Percentiles rank a stretch among this genome's conserved stretches.
Evolutionary conservation across 352 stramenopile species (phyloP).

Genomic region (Pilasporangium apinafurcum): DNA sequence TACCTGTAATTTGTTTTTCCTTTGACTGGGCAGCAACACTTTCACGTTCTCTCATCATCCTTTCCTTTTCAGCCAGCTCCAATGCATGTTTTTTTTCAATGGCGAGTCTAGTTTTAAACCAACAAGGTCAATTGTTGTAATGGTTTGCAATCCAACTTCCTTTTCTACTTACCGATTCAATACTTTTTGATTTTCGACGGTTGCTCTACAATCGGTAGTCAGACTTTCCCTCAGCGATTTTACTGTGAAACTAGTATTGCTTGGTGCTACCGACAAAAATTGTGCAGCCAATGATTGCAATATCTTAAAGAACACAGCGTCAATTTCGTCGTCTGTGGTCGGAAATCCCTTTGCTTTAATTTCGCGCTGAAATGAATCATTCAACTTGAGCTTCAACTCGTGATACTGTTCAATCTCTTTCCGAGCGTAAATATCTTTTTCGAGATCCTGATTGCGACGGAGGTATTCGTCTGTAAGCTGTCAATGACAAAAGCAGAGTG

Average conservation of each 20-base stretch:
- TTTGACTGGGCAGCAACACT: slow-evolving; percentile 34
- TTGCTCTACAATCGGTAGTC: slow-evolving; percentile 42
- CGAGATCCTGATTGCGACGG: slow-evolving; percentile 53
- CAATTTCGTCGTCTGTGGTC: slow-evolving; percentile 57
- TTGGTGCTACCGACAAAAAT: slow-evolving; percentile 44
- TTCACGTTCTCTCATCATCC: slow-evolving; percentile 52
- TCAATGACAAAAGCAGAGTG: slow-evolving; percentile 2
- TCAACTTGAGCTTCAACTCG: slow-evolving; percentile 41
- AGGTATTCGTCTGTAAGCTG: slow-evolving; percentile 69
- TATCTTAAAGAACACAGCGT: slow-evolving; percentile 43
- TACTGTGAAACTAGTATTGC: slow-evolving; percentile 35
- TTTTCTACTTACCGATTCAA: slow-evolving; percentile 44
- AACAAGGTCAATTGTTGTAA: too few relatives aligned
- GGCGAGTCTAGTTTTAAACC: slow-evolving; percentile 29
- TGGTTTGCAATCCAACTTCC: too few relatives aligned
- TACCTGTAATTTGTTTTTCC: slow-evolving; percentile 59
- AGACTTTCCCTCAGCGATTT: slow-evolving; percentile 49
- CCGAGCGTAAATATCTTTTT: slow-evolving; percentile 45
- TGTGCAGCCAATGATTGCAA: slow-evolving; percentile 53
- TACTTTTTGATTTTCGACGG: slow-evolving; percentile 69
- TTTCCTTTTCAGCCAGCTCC: slow-evolving; percentile 48
- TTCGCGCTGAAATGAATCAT: slow-evolving; percentile 44
- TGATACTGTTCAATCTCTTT: slow-evolving; percentile 64
- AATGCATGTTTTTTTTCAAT: slow-evolving; percentile 63
- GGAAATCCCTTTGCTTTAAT: slow-evolving; percentile 50